Conservation (phyloP, 768 basidiomycete species). For the Pulveroboletus sp. region DNA sequence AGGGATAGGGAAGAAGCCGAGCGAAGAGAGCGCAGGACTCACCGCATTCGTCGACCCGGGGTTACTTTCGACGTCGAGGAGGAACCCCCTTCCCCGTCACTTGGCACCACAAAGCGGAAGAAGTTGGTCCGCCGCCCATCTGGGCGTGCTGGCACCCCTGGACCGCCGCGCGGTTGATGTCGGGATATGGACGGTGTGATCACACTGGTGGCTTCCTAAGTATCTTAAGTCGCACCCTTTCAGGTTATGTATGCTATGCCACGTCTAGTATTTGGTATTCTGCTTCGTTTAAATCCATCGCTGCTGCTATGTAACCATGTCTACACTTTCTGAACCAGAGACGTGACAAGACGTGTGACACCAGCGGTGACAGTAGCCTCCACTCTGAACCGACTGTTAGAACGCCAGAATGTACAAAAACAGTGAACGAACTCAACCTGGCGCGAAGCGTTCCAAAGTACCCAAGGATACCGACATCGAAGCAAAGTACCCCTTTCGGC, state of each 20-base stretch:
- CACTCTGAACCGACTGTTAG: not conserved
- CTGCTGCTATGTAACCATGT: constrained; percentile 16
- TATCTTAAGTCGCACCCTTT: constrained; percentile 20
- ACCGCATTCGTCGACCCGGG: constrained; percentile 50
- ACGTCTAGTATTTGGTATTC: constrained; percentile 25
- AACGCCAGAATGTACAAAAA: constrained; percentile 18
- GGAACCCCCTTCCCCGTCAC: constrained; percentile 41
- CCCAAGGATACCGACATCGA: not conserved
- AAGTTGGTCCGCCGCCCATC: constrained; percentile 28
- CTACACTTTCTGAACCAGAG: not conserved
- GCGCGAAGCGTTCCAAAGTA: not conserved
- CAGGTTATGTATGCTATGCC: constrained; percentile 29
- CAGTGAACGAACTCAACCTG: constrained; percentile 6
- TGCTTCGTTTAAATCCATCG: constrained; percentile 7
- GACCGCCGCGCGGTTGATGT: constrained; percentile 19
- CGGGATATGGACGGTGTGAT: not conserved
- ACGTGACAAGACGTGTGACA: constrained; percentile 25
- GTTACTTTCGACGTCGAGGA: constrained; percentile 63
- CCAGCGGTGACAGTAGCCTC: constrained; percentile 12
- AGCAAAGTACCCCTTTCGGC: constrained; percentile 53
- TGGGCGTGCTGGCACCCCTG: constrained; percentile 25
- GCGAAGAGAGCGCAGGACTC: constrained; percentile 34
- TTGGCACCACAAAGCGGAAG: constrained; percentile 21
- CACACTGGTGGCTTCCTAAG: constrained; percentile 6
- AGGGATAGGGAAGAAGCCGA: constrained; percentile 58